Base-by-base conservation (phyloP, 768 basidiomycete genomes). In the Calocera cornea region DNA sequence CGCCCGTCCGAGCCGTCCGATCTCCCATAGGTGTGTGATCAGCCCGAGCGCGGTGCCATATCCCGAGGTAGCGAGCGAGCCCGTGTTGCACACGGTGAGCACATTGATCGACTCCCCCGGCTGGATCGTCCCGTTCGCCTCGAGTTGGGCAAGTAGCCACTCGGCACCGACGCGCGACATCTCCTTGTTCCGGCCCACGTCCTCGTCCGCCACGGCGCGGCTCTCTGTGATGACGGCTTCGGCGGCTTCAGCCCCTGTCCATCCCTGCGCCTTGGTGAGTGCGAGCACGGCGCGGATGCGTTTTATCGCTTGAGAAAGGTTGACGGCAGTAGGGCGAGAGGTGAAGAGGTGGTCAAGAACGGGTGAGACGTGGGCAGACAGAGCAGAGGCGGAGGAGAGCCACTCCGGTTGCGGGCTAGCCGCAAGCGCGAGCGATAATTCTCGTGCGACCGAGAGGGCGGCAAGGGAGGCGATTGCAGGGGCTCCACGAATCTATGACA, bases 21-120 rank as follows among this genome's bases (percentile, higher is more conserved):
- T 84, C 74, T 92, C 88, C 75, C 90, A 86, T 1, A 98, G 84
- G 72, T 90, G 86, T 1, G 93, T 95, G 75, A 98, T 95, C 70
- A 97, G 81, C 27, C 95, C 95, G 12, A 98, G 79, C 1, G 95
- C 95, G 1, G 95, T 98, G 17, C 95, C 95, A 76, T 97, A 95
- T 24, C 94, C 95, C 34, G 93, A 95, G 11, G 94, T 97, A 1
- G 95, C 95, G 70, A 98, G 82, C 27, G 89, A 92, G 2, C 95
- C 95, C n/a, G 95, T 98, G 76, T 97, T 97, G 79, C 95, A 97
- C 12, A 97, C 92, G 17, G 95, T 97, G 76, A 97, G 79, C 22
- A 95, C 84, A 73, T 90, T 93, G 68, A 97, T 76, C 41, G 79
- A 81, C 50, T 79, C 79, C 31, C 73, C 73, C 64, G 70, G 69